These are phyloP conservation scores for Dunaliella sp. DNA, from an alignment of 139 green algal genomes.

Conservation along the genomic window DNA sequence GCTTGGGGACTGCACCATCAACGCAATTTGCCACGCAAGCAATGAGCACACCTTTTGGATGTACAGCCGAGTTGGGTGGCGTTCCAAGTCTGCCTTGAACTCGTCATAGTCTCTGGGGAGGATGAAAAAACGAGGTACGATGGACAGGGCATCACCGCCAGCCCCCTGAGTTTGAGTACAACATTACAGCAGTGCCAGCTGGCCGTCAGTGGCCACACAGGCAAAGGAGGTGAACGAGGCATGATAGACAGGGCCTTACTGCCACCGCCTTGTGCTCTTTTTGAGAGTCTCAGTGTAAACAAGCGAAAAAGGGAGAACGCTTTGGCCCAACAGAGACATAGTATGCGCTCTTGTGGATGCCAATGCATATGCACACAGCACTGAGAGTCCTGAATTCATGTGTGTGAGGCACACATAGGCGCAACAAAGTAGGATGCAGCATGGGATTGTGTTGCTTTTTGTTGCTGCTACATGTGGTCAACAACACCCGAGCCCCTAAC, in stretches of 20 bases:
- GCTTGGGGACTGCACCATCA: too few relatives aligned
- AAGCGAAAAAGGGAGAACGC: not conserved
- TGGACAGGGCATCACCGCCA: conserved; percentile 42
- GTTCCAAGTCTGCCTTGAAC: conserved; percentile 45
- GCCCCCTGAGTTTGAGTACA: not conserved
- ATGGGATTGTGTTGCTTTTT: too few relatives aligned
- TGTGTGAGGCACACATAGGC: too few relatives aligned
- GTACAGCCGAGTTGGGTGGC: conserved; percentile 49
- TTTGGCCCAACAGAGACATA: too few relatives aligned
- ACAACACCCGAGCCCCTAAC: too few relatives aligned
- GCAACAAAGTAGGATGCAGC: too few relatives aligned
- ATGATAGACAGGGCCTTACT: conserved; percentile 53
- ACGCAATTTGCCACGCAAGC: too few relatives aligned
- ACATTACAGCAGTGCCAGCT: not conserved
- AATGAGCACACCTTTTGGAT: conserved; percentile 64
- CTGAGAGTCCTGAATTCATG: too few relatives aligned
- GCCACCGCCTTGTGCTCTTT: not conserved
- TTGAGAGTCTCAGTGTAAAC: not conserved
- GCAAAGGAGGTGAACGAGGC: conserved; percentile 28
- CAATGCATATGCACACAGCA: too few relatives aligned
- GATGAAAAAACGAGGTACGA: conserved; percentile 63
- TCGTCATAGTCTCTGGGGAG: conserved; percentile 61
- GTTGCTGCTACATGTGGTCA: too few relatives aligned
- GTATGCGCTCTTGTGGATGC: too few relatives aligned
- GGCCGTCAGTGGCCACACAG: not conserved